Conservation (phyloP, 345 rosid genomes). For the Lepidium sativum region DNA sequence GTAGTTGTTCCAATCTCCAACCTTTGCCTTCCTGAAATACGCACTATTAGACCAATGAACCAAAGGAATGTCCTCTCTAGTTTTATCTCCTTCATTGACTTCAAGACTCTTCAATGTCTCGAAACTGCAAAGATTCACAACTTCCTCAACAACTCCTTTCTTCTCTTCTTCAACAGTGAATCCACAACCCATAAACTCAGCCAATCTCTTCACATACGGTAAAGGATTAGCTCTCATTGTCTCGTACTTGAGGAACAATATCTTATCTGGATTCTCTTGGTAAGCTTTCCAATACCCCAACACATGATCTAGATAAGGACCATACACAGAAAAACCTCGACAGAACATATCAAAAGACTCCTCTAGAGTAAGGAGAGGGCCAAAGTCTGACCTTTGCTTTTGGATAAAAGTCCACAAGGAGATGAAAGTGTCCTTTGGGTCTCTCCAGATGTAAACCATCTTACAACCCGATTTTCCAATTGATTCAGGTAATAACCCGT, state of each 20-base stretch:
- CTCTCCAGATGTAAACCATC: constrained; percentile 34
- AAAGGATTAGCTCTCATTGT: not conserved
- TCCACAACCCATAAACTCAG: constrained; percentile 4
- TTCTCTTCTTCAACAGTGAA: constrained; percentile 1
- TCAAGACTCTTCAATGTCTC: not conserved
- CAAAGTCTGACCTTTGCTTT: not conserved
- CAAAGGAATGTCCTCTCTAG: not conserved
- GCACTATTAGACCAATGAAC: not conserved
- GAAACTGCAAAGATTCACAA: not conserved
- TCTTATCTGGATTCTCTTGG: not conserved
- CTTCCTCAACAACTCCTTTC: not conserved
- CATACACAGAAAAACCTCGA: not conserved
- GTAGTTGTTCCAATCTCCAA: constrained; percentile 16
- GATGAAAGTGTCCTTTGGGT: constrained; percentile 36
- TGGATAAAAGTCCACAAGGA: constrained; percentile 27
- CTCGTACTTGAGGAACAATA: constrained; percentile 5
- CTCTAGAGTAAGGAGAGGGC: constrained; percentile 17
- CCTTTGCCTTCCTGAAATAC: constrained; percentile 5
- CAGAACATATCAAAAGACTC: constrained; percentile 10
- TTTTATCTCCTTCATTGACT: not conserved
- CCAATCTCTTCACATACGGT: constrained; percentile 5
- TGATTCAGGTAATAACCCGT: not conserved
- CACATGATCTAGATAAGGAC: constrained; percentile 17
- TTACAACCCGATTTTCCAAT: constrained; percentile 11
- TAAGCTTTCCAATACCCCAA: constrained; percentile 8